Conservation (phyloP, 2,329 filamentous ascomycete species). For the Apiospora malaysiana region DNA sequence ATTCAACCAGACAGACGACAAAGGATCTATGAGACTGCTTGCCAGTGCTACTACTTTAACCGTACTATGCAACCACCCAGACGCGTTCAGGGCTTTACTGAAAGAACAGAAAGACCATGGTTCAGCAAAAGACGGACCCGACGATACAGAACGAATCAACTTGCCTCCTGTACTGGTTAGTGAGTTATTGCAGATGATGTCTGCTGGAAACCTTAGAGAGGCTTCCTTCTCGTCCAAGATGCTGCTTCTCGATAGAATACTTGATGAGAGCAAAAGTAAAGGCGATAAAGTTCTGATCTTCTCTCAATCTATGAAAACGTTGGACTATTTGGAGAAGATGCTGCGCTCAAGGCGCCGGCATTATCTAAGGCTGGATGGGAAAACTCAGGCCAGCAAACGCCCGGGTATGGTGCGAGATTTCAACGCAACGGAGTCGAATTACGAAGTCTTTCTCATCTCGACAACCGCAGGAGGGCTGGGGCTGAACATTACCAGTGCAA, state of each 20-base stretch:
- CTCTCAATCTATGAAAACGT: slow-evolving; percentile 71
- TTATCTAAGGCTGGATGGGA: slow-evolving; percentile 71
- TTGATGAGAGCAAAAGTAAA: slow-evolving; percentile 64
- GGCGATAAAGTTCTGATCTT: slow-evolving; percentile 84
- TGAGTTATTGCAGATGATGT: slow-evolving; percentile 43
- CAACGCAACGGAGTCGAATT: slow-evolving; percentile 52
- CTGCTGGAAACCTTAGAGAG: slow-evolving; percentile 46
- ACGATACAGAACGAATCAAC: slow-evolving; percentile 25
- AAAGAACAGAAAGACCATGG: slow-evolving; percentile 28
- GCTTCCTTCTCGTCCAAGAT: slow-evolving; percentile 71
- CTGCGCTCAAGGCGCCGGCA: slow-evolving; percentile 56
- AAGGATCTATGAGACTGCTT: slow-evolving; percentile 39
- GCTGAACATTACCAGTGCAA: slow-evolving; percentile 83
- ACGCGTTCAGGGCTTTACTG: slow-evolving; percentile 49
- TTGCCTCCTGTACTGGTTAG: slow-evolving; percentile 40
- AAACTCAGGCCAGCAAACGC: slow-evolving; percentile 59
- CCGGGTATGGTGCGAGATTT: slow-evolving; percentile 72
- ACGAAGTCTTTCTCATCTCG: slow-evolving; percentile 78
- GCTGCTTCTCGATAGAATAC: slow-evolving; percentile 68
- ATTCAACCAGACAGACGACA: slow-evolving; percentile 25
- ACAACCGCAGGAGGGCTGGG: slow-evolving; percentile 83
- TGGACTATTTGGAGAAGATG: slow-evolving; percentile 71
- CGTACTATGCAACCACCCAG: slow-evolving; percentile 59
- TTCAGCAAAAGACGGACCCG: slow-evolving; percentile 19
- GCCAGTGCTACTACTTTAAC: slow-evolving; percentile 46